Evolutionary conservation across 306 rosid species (phyloP), one percentile per base, ranked within the genome.

Genomic region (Cicer pinnatifidum): DNA sequence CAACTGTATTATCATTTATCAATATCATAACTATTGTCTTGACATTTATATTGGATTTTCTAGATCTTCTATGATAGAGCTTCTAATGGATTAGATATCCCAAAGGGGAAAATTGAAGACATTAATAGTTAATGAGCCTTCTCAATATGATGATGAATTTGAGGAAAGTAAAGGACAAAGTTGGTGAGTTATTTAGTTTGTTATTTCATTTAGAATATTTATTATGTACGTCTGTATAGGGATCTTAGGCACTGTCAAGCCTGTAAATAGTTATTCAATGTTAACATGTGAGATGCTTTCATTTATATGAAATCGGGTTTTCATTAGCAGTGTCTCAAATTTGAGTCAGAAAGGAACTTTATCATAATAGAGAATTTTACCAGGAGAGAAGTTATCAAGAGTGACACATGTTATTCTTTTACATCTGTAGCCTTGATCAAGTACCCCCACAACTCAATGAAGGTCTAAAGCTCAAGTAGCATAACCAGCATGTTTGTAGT

Each of bases 1-100:
- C 50, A 67, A 46, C 54, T 48, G 13, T 15, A 28, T 37, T 60
- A 72, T 46, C 40, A 43, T 13, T 37, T 52, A 72, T 46, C 33
- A 43, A 13, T 19, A 59, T 40, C 38, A 80, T 59, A 53, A 19
- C 8, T 56, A 11, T 54, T 56, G 37, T 56, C 61, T n/a, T 2
- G 2, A 9, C 12, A 56, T 9, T 9, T 6, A 20, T 4, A 56
- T 8, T 20, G 61, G 61, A 19, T 20, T 19, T 54, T 6, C 37
- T 54, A 17, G 60, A 54, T 54, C 11, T 54, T 19, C 61, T 19
- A 56, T 20, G 38, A 9, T 0, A 56, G 7, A 10, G 3, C 8
- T 20, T 56, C 6, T 56, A 8, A 56, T 20, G 19, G n/a, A 6
- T 56, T 56, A 20, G 12, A 56, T 23, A 56, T 56, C 12, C 13